A percentile compares a stretch with the other conserved stretches of the same genome.
phyloP scores from a whole-genome alignment of 257 asterid genomes.

The Solanum bulbocastanum region DNA sequence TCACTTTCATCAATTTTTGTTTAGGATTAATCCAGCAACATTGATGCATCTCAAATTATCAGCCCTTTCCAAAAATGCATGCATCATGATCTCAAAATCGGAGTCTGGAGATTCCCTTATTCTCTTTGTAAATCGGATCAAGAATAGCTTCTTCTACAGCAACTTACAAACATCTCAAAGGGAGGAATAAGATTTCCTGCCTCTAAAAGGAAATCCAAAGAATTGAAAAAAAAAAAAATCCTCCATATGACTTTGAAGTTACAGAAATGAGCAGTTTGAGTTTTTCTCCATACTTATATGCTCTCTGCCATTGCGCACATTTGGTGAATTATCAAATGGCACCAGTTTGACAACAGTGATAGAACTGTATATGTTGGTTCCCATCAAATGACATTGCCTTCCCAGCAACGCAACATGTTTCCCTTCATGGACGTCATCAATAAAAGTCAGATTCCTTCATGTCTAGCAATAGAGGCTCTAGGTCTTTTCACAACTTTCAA shows the following conservation, averaged over 20 bases:
- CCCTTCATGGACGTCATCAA: neutral
- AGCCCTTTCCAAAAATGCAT: neutral
- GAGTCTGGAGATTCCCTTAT: neutral
- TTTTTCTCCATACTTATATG: neutral
- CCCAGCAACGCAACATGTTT: neutral
- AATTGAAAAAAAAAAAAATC: neutral
- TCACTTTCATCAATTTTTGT: neutral
- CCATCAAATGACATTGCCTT: neutral
- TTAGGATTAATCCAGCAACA: neutral
- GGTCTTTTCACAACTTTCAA: neutral
- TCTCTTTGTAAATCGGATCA: neutral
- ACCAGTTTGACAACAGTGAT: neutral
- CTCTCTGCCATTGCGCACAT: neutral
- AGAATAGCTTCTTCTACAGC: neutral
- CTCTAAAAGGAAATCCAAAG: neutral
- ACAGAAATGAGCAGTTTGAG: neutral
- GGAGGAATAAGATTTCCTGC: neutral
- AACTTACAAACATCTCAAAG: neutral
- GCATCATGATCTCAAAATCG: neutral
- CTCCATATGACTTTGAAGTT: neutral
- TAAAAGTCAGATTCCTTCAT: neutral
- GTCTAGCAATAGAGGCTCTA: neutral
- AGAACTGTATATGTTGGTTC: neutral
- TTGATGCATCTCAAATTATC: neutral
- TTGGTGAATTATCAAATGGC: neutral